Percentiles rank a stretch among this genome's conserved stretches.
Conservation (phyloP, 2,329 filamentous ascomycete species). For the Ramularia collo-cygni region DNA sequence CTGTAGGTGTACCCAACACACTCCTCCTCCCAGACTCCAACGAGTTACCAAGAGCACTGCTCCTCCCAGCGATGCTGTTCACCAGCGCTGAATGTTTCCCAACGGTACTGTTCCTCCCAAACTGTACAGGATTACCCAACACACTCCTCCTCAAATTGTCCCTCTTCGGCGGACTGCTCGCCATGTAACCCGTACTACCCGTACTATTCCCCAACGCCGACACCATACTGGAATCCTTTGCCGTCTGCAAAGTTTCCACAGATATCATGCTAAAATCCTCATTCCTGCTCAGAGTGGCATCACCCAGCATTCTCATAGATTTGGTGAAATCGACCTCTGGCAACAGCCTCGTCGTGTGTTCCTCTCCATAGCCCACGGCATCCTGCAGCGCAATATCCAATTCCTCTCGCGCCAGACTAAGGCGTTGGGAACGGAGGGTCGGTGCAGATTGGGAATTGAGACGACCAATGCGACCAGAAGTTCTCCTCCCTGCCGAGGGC, state of each 20-base stretch:
- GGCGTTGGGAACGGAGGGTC: conserved; percentile 16
- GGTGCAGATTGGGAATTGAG: conserved; percentile 12
- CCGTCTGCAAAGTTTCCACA: conserved; percentile 38
- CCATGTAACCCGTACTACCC: neutral
- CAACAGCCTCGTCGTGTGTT: neutral
- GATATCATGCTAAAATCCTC: conserved; percentile 48
- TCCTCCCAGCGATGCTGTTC: no score
- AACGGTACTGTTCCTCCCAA: no score
- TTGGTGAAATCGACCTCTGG: conserved; percentile 6
- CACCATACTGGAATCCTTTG: conserved; percentile 21
- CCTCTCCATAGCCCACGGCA: conserved; percentile 17
- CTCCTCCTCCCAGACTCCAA: no score
- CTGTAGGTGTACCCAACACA: no score
- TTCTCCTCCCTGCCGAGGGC: conserved; percentile 8
- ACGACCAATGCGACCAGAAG: conserved; percentile 12
- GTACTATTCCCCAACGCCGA: no score
- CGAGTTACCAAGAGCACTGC: no score
- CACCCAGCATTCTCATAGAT: conserved; percentile 26
- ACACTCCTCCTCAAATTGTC: no score
- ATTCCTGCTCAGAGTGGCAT: conserved; percentile 41
- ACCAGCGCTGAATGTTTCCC: no score
- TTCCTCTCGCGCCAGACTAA: conserved; percentile 27
- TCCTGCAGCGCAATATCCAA: conserved; percentile 26
- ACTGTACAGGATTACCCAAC: no score
- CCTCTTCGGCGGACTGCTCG: no score